These are phyloP conservation scores for Paraphoma sp. DNA, from an alignment of 2,329 filamentous ascomycete species.

Conservation along the genomic window DNA sequence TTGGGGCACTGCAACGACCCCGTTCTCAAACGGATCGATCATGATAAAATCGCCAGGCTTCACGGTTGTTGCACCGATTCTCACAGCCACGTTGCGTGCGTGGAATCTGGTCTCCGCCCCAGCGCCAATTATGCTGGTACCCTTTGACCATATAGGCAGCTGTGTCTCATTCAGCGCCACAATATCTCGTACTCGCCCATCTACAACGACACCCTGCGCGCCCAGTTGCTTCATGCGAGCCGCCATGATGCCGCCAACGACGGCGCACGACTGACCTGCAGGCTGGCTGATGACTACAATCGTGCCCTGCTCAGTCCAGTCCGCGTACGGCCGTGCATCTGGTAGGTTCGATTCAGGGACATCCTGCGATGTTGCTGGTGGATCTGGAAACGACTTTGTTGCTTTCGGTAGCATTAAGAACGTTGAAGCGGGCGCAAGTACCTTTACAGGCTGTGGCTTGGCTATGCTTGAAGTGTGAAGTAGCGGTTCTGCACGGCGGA, in stretches of 20 bases:
- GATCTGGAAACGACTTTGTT: constrained; percentile 49
- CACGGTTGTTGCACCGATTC: constrained; percentile 47
- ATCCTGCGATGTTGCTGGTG: constrained; percentile 43
- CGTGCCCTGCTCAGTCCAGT: constrained; percentile 65
- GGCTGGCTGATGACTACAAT: constrained; percentile 74
- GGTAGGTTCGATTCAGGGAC: constrained; percentile 33
- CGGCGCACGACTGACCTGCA: constrained; percentile 68
- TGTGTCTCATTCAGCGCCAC: constrained; percentile 62
- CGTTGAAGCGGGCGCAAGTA: constrained; percentile 65
- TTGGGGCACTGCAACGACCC: constrained; percentile 71
- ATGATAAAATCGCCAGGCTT: constrained; percentile 69
- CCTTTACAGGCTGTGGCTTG: constrained; percentile 29
- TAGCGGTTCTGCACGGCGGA: constrained; percentile 29
- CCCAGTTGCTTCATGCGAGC: constrained; percentile 69
- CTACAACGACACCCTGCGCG: constrained; percentile 68
- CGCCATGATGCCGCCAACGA: constrained; percentile 80
- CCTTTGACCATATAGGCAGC: constrained; percentile 66
- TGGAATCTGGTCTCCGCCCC: constrained; percentile 64
- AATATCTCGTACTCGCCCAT: constrained; percentile 72
- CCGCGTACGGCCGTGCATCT: constrained; percentile 68
- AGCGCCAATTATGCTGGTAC: constrained; percentile 64
- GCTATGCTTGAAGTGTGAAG: constrained; percentile 24
- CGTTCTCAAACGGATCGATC: constrained; percentile 70
- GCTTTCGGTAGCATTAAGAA: constrained; percentile 68
- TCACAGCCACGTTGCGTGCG: constrained; percentile 54